phyloP scores from a whole-genome alignment of 2,329 filamentous ascomycete species.

The Aspergillus piperis region DNA sequence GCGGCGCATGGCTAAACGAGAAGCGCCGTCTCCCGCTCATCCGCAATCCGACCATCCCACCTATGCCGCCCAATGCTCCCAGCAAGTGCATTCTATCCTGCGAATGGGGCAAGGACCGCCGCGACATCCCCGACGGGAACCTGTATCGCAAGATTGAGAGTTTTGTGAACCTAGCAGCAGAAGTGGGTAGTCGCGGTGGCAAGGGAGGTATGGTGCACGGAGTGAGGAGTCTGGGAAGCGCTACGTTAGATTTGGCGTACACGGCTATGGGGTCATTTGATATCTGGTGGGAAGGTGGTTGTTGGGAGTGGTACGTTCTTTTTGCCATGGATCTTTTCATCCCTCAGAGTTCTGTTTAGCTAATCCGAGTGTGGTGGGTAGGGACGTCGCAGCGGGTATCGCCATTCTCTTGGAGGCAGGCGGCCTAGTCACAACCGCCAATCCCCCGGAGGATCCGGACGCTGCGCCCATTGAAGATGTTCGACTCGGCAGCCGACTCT shows the following conservation, averaged over 20 bases:
- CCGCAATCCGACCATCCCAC: slow-evolving; percentile 59
- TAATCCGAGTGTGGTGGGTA: slow-evolving; percentile 4
- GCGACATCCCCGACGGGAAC: slow-evolving; percentile 67
- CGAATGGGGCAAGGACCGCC: slow-evolving; percentile 78
- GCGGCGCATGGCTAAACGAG: slow-evolving; percentile 70
- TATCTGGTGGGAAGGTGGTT: slow-evolving; percentile 82
- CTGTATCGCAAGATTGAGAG: slow-evolving; percentile 71
- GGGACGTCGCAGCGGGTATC: slow-evolving; percentile 74
- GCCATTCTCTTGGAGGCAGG: slow-evolving; percentile 73
- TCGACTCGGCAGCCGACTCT: slow-evolving; percentile 66
- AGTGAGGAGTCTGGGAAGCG: slow-evolving; percentile 69
- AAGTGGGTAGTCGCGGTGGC: slow-evolving; percentile 62
- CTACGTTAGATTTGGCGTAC: slow-evolving; percentile 73
- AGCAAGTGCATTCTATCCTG: slow-evolving; percentile 71
- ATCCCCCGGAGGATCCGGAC: slow-evolving; percentile 62
- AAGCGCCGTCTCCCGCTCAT: slow-evolving; percentile 64
- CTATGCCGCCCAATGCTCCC: slow-evolving; percentile 65
- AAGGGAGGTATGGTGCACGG: slow-evolving; percentile 80
- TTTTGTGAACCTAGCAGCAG: slow-evolving; percentile 73
- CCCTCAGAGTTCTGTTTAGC: background rate
- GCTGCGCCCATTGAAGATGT: slow-evolving; percentile 61
- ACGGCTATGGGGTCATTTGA: slow-evolving; percentile 74
- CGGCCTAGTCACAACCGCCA: slow-evolving; percentile 71
- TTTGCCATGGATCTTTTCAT: background rate
- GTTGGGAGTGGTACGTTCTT: slow-evolving; percentile 69